Evolutionary conservation across 1,284 basidiomycete genomes (phyloP), one percentile per base, ranked within the genome.

Genomic region (Apiotrichum montevideense): DNA sequence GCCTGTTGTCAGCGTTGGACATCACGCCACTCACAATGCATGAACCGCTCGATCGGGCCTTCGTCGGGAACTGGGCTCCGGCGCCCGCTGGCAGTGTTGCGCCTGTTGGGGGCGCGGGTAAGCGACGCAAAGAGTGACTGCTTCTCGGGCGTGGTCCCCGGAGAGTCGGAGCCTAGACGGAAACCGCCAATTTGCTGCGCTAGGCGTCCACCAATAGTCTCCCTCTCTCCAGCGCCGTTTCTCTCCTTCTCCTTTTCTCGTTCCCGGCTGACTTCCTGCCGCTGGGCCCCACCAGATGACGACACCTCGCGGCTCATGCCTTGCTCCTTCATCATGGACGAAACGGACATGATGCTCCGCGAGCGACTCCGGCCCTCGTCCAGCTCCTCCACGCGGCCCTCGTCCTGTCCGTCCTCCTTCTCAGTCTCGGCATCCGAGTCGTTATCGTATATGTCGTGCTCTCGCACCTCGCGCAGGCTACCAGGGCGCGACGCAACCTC

Each of bases 1-100:
- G 61, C 85, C 86, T 60, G 51, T 71, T 21, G 21, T 21, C 21
- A 21, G 21, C 21, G 21, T 21, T 21, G 21, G 21, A 21, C 21
- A 21, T 21, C 21, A 21, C 21, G 21, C 21, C 21, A 21, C 21
- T 21, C 21, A 21, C 21, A 21, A 21, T 21, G 21, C 70, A 76
- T 68, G 62, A 75, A 75, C 6, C 65, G 59, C 49, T 76, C 73
- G 6, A 73, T 63, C 0, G 73, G 71, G 1, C 64, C 21, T 13
- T 77, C 67, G 46, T 56, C 46, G 34, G 35, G 47, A 1, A 3
- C 29, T 11, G 37, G 29, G 29, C 40, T 42, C 29, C 40, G 32
- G 33, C 33, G n/a, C n/a, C 3, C n/a, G 42, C 50, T 11, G 8
- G 5, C 41, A 32, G n/a, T 34, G 34, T 14, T 29, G 37, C 21